Conservation (phyloP, 2,329 filamentous ascomycete genomes). For the Fusarium albosuccineum region DNA sequence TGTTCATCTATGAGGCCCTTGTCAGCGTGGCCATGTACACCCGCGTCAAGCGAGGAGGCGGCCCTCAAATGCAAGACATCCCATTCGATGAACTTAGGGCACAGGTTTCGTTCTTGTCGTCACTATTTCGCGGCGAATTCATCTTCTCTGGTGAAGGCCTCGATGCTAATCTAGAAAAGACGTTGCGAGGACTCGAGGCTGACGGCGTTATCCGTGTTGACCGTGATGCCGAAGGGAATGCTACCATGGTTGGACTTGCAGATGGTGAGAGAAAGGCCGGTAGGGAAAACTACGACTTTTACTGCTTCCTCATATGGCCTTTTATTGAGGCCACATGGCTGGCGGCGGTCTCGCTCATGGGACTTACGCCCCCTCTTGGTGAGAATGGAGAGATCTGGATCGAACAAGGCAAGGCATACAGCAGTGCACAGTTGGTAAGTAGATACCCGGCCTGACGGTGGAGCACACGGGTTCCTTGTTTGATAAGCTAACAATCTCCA, state of each 20-base stretch:
- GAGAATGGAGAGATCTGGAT: constrained; percentile 80
- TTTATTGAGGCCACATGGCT: constrained; percentile 97
- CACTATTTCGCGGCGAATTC: constrained; percentile 95
- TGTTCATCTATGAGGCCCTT: constrained; percentile 94
- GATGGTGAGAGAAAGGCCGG: constrained; percentile 81
- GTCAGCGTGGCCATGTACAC: constrained; percentile 94
- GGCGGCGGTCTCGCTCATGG: constrained; percentile 87
- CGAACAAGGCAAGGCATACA: constrained; percentile 80
- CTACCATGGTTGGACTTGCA: constrained; percentile 80
- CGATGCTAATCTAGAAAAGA: constrained; percentile 82
- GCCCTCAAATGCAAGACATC: constrained; percentile 83
- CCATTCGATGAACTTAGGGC: constrained; percentile 77
- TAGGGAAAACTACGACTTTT: constrained; percentile 97
- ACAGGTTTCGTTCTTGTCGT: constrained; percentile 91
- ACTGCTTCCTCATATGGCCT: constrained; percentile 98
- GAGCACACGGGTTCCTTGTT: background rate
- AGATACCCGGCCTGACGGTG: background rate
- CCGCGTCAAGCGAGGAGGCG: constrained; percentile 90
- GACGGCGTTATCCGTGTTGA: constrained; percentile 82
- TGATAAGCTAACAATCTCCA: background rate
- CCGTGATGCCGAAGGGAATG: constrained; percentile 65
- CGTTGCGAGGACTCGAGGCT: constrained; percentile 79
- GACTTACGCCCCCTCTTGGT: constrained; percentile 78
- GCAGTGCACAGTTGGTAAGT: constrained; percentile 82
- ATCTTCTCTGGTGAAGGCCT: constrained; percentile 94